A percentile compares a stretch with the other conserved stretches of the same genome.
phyloP scores from a whole-genome alignment of 139 green algal genomes.

The Chlamydomonas sp. region DNA sequence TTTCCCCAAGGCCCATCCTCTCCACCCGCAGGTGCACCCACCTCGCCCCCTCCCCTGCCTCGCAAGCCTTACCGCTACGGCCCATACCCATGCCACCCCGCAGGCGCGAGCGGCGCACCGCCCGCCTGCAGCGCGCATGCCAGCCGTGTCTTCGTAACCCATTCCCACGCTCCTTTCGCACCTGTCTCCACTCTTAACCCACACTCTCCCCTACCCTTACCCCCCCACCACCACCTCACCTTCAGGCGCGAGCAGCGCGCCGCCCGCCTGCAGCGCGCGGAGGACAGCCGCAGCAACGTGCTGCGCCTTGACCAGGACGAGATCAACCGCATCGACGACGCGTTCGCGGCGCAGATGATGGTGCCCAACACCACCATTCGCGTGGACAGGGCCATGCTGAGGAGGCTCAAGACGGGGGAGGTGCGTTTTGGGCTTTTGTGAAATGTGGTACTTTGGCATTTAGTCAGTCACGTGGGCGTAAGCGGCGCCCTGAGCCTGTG shows the following conservation, averaged over 20 bases:
- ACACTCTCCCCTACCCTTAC: neutral
- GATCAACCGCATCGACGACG: conserved; percentile 65
- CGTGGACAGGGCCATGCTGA: conserved; percentile 63
- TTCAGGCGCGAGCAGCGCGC: conserved; percentile 2
- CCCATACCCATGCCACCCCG: too few species aligned
- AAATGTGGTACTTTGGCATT: too few species aligned
- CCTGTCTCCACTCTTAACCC: neutral
- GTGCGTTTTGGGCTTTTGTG: conserved; percentile 37
- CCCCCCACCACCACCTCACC: neutral
- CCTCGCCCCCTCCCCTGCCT: too few species aligned
- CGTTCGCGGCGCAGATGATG: conserved; percentile 73
- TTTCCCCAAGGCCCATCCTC: too few species aligned
- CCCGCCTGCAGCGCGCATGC: neutral
- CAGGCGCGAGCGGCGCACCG: neutral
- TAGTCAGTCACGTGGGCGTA: too few species aligned
- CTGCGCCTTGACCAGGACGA: conserved; percentile 68
- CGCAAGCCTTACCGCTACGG: too few species aligned
- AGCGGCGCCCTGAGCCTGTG: neutral
- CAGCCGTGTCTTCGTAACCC: too few species aligned
- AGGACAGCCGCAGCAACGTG: conserved; percentile 56
- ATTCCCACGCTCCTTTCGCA: neutral
- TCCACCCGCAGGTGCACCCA: too few species aligned
- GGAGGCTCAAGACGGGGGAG: conserved; percentile 55
- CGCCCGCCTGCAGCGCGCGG: neutral
- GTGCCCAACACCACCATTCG: conserved; percentile 71